Base-by-base conservation (phyloP, 768 basidiomycete species). In the Mycena vitilis region DNA sequence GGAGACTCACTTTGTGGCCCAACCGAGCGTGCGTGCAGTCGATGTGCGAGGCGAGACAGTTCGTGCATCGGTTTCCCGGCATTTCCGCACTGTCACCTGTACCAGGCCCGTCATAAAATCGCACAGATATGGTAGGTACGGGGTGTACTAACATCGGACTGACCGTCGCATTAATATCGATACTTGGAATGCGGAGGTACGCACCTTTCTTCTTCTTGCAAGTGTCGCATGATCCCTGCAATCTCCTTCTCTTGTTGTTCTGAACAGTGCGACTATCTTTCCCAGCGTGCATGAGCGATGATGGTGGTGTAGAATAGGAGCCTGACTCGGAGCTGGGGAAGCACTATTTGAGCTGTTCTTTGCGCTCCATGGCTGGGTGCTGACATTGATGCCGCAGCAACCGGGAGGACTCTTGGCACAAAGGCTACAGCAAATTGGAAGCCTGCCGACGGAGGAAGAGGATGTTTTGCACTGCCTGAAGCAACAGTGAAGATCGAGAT, bases 141-240 rank as follows among this genome's bases (percentile, higher is more conserved):
- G 16, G 8, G 36, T 34, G 13, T 8, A 53, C 52, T 53, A 34
- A 53, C 53, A 54, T n/a, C 53, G 53, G 12, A 54, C 53, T 54
- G n/a, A 12, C 20, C 20, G 11, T 7, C 16, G 36, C 20, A 53
- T 34, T 12, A 30, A 11, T 5, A 34, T 15, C 10, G 7, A 53
- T 54, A 10, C n/a, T 4, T 23, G 36, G 3, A 15, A 23, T 18
- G 15, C 2, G 11, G 3, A 45, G 15, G 15, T 16, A 48, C 60
- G 30, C 55, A 30, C 66, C 40, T n/a, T 67, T 67, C 22, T 30
- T 30, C n/a, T 52, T 67, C 60, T 37, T 45, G 30, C 66, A 67
- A 4, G 4, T 36, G 38, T 67, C 60, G 40, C 66, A 67, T 3
- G 54, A 23, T 0, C 54, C 54, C 15, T 49, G 59, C 23, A 67